A percentile compares a stretch with the other conserved stretches of the same genome.
phyloP scores from a whole-genome alignment of 305 asterid species.

The Galium porrigens region DNA sequence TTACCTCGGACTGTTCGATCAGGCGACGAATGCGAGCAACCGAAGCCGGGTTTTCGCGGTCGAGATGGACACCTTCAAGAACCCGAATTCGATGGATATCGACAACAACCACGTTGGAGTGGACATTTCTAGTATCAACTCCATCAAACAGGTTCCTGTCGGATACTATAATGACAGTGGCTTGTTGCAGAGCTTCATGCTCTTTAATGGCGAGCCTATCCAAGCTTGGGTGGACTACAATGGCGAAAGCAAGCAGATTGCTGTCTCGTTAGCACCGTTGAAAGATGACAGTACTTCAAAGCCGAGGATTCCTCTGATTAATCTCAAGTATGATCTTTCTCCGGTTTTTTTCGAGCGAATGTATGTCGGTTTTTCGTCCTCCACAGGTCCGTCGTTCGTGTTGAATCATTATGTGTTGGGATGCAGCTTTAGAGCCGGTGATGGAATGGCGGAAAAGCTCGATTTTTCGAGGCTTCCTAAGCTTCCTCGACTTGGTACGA shows the following conservation, averaged over 20 bases:
- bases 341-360: neutral
- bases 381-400: neutral
- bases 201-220: neutral
- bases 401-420: slow-evolving; percentile 5
- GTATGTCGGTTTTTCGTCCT: slow-evolving; percentile 4
- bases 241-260: neutral
- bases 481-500: slow-evolving; percentile 3
- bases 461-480: neutral
- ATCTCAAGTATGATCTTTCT: neutral
- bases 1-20: slow-evolving; percentile 3
- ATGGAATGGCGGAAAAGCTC: slow-evolving; percentile 1
- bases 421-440: neutral
- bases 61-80: slow-evolving; percentile 6
- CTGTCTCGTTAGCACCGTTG: neutral
- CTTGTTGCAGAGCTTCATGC: neutral
- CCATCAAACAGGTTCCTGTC: neutral
- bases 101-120: slow-evolving; percentile 4
- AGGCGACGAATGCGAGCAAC: neutral
- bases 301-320: slow-evolving; percentile 4
- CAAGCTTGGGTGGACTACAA: slow-evolving; percentile 6
- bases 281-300: neutral
- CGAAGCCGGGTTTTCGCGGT: neutral
- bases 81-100: neutral
- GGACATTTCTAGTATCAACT: slow-evolving; percentile 2
- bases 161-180: neutral